Base-by-base conservation (phyloP, 2,329 filamentous ascomycete genomes). In the Malbranchea cinnamomea region DNA sequence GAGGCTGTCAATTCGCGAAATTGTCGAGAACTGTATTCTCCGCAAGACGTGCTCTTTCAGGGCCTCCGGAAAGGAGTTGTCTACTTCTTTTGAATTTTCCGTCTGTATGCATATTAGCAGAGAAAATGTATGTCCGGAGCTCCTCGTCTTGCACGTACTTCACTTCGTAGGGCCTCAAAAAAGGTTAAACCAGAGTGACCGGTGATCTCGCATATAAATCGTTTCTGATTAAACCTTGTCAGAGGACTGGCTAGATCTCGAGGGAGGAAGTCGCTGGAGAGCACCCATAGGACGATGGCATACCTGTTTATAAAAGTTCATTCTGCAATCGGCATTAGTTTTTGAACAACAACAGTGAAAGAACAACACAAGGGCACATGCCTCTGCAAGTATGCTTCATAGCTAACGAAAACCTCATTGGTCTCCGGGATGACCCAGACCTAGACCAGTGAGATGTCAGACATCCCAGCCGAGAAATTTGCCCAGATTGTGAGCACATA, bases 161-260 rank as follows among this genome's bases (percentile, higher is more conserved):
- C 84, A 59, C 83, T 92, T 54, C 81, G 74, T 17, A 87, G 68
- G 15, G 89, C 89, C 42, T 93, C 83, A 48, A 94, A 94, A 55
- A 91, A 98, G 3, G 74, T 87, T 41, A 94, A 64, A 31, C 78
- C 78, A 17, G 84, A 91, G 53, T 92, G 87, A 31, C 89, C 89
- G 8, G 84, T 93, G 41, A 95, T 91, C 51, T 92, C 81, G 56
- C 91, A 93, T 37, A 91, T 93, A 54, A 95, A 98, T 32, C 78
- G 74, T 48, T 75, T 81, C 75, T 87, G 44, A n/a, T n/a, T 24
- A 28, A 28, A 19, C 15, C 20, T 7, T 22, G 11, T 22, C n/a
- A 7, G 7, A 22, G 20, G 7, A 22, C 20, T 7, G 7, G 11
- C n/a, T 22, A 7, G 20, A 7, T 22, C 20, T 11, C 7, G 20